phyloP scores from a whole-genome alignment of 108 stramenopile species.

The Aurantiochytrium sp. region DNA sequence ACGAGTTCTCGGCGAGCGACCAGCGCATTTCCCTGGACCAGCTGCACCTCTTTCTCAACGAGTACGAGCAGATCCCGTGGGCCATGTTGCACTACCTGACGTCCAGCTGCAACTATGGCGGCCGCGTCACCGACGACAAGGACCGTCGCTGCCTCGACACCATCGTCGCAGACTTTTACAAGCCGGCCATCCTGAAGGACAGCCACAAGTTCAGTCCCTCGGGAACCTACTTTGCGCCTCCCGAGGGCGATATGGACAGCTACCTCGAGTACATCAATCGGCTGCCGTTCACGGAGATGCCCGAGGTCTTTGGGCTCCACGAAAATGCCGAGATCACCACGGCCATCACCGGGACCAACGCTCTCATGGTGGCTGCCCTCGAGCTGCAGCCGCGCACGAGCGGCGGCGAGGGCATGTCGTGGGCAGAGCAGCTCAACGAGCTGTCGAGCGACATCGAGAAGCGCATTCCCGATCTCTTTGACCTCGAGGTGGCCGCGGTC shows the following conservation, averaged over 20 bases:
- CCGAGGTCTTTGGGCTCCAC: constrained; percentile 71
- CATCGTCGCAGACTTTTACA: constrained; percentile 61
- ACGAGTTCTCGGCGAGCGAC: constrained; percentile 61
- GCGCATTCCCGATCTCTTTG: constrained; percentile 49
- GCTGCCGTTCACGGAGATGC: constrained; percentile 61
- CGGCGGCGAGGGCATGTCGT: constrained; percentile 54
- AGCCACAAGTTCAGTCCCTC: constrained; percentile 50
- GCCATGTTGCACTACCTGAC: constrained; percentile 60
- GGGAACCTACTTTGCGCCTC: constrained; percentile 59
- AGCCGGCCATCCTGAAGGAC: constrained; percentile 40
- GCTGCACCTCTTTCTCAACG: constrained; percentile 62
- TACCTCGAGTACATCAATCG: constrained; percentile 51
- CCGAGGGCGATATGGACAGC: constrained; percentile 35
- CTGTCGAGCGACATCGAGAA: constrained; percentile 51
- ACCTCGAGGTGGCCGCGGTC: constrained; percentile 58
- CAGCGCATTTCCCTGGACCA: constrained; percentile 60
- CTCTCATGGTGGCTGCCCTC: constrained; percentile 55
- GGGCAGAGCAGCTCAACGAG: constrained; percentile 52
- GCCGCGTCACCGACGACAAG: constrained; percentile 69
- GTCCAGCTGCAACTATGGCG: constrained; percentile 69
- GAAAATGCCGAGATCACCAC: constrained; percentile 66
- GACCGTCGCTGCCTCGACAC: constrained; percentile 61
- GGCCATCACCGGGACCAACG: constrained; percentile 58
- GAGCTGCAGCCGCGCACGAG: constrained; percentile 55
- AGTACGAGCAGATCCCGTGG: constrained; percentile 53